Evolutionary conservation across 2,329 filamentous ascomycete genomes (phyloP).

Genomic region (Hypoxylon sp.): DNA sequence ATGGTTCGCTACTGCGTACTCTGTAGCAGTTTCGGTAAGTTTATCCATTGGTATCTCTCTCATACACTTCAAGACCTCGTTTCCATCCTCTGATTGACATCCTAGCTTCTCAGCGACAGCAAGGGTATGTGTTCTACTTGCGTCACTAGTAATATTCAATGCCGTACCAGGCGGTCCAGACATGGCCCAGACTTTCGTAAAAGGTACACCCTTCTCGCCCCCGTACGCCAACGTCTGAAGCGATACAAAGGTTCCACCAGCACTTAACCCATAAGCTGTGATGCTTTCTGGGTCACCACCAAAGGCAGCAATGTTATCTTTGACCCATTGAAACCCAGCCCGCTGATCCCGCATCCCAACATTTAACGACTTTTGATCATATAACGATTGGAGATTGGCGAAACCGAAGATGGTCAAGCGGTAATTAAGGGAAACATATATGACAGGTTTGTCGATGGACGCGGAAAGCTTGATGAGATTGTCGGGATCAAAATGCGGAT

Average conservation of each 20-base stretch:
- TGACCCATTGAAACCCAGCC: slow-evolving; percentile 42
- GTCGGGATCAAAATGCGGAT: slow-evolving; percentile 40
- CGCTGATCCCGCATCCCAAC: slow-evolving; percentile 43
- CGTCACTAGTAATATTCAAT: slow-evolving; percentile 45
- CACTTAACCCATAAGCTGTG: slow-evolving; percentile 36
- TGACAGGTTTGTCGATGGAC: slow-evolving; percentile 38
- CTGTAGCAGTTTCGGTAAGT: slow-evolving; percentile 39
- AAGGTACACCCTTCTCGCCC: slow-evolving; percentile 46
- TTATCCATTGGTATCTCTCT: slow-evolving; percentile 29
- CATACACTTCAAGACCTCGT: background rate
- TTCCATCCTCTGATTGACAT: background rate
- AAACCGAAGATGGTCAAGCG: slow-evolving; percentile 47
- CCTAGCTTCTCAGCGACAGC: slow-evolving; percentile 29
- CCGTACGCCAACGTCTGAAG: slow-evolving; percentile 44
- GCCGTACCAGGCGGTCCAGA: slow-evolving; percentile 48
- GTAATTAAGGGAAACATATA: slow-evolving; percentile 43
- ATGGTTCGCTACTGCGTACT: slow-evolving; percentile 42
- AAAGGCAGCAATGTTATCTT: slow-evolving; percentile 43
- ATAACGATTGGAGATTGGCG: slow-evolving; percentile 37
- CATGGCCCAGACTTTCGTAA: slow-evolving; percentile 47
- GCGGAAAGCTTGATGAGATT: slow-evolving; percentile 34
- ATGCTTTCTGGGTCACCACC: slow-evolving; percentile 42
- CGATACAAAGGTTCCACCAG: slow-evolving; percentile 38
- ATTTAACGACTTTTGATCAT: slow-evolving; percentile 42
- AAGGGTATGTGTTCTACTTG: slow-evolving; percentile 41